Percentiles rank a stretch among this genome's conserved stretches.
Conservation (phyloP, 2,329 filamentous ascomycete species). For the Metarhizium robertsii region DNA sequence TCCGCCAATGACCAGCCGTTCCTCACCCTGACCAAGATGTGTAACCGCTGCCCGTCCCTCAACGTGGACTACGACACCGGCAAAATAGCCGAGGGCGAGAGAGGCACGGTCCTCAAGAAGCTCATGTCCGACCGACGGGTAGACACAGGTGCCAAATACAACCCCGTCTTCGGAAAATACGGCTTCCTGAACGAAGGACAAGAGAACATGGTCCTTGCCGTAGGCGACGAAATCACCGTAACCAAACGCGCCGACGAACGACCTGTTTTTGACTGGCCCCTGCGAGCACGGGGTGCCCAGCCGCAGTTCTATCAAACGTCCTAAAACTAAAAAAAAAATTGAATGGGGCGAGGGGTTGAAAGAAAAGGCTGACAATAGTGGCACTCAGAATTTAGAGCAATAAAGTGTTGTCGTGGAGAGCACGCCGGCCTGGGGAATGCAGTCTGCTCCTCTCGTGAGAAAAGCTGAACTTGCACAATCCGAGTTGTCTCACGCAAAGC, state of each 20-base stretch:
- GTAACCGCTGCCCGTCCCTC: constrained; percentile 56
- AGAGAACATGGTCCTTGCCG: constrained; percentile 27
- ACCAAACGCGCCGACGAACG: constrained; percentile 39
- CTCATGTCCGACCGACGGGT: constrained; percentile 62
- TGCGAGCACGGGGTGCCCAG: constrained; percentile 9
- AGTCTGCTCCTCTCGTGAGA: background rate
- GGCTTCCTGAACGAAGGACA: constrained; percentile 41
- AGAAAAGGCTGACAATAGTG: background rate
- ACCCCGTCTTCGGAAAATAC: constrained; percentile 66
- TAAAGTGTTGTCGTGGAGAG: too few species aligned
- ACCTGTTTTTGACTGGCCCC: constrained; percentile 44
- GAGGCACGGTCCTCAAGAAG: constrained; percentile 57
- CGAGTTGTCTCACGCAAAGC: background rate
- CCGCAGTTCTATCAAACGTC: constrained; percentile 16
- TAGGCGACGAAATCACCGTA: constrained; percentile 49
- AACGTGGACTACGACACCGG: constrained; percentile 66
- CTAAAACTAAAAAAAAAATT: background rate
- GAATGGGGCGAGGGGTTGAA: background rate
- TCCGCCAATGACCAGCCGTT: constrained; percentile 26
- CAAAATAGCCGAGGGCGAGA: constrained; percentile 42
- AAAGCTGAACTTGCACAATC: background rate
- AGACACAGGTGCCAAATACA: constrained; percentile 57
- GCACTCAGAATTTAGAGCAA: background rate
- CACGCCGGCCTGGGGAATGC: background rate
- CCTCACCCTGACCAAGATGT: constrained; percentile 59